Base-by-base conservation (phyloP, 2,329 filamentous ascomycete genomes). In the Aspergillus sp. region DNA sequence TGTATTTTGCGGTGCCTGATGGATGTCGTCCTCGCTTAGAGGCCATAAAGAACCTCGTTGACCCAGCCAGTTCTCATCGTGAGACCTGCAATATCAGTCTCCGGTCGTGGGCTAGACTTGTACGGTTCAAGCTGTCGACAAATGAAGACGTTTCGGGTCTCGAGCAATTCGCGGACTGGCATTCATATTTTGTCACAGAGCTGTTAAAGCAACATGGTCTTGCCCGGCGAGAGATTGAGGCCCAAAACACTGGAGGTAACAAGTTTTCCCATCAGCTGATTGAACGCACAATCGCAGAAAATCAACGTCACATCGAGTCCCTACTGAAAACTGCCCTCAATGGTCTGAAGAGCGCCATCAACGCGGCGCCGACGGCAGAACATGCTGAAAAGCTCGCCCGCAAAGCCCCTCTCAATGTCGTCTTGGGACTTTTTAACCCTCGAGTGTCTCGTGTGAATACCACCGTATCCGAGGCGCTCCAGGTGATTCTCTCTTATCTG, bases 21-120 rank as follows among this genome's bases (percentile, higher is more conserved):
- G 70, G 73, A 1, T 79, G 73, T 60, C 74, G 82, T n/a, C 81
- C 81, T 38, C 73, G 77, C 41, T 57, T 83, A 4, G 72, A 78
- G 47, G 70, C 76, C 5, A 74, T 85, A 45, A 76, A 73, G 24
- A 73, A 78, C 48, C 73, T 86, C 5, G 81, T 85, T 13, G 76
- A 83, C 56, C 80, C 83, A 52, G 70, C 76, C 13, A 75, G 61
- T 14, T 85, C 83, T 10, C 83, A 85, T 65, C 73, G 75, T 47
- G 81, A 83, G 68, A 82, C 80, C 4, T 85, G 82, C 65, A 78
- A 76, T 47, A 74, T 85, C 38, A 84, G 77, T 55, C 74, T 85
- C 5, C 76, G 76, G 38, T 74, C 82, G 22, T 86, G 83, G 83
- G 65, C 74, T n/a, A 78, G 79, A 56, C 71, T 86, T 17, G 69